Conservation (phyloP, 2,329 filamentous ascomycete genomes). For the Westerdykella aurantiaca region DNA sequence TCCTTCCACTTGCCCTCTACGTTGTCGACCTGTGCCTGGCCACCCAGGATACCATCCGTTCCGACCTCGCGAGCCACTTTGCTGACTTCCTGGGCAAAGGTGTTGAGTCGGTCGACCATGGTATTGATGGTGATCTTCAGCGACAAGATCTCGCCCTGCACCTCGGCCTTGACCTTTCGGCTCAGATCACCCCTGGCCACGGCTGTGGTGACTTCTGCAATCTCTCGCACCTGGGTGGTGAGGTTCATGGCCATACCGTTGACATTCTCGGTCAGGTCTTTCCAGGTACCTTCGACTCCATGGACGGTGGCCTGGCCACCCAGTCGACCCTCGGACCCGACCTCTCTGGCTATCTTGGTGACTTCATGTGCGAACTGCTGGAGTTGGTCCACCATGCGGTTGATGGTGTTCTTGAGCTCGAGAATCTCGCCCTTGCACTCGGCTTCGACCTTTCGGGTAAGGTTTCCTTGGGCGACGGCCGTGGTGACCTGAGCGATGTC, state of each 20-base stretch:
- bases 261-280: constrained; percentile 50
- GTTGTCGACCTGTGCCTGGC: constrained; percentile 59
- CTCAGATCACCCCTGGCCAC: constrained; percentile 49
- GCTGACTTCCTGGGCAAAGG: constrained; percentile 60
- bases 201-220: constrained; percentile 49
- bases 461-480: constrained; percentile 47
- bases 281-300: constrained; percentile 50
- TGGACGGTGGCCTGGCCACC: constrained; percentile 50
- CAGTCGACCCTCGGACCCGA: constrained; percentile 48
- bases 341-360: constrained; percentile 48
- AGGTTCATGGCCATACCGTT: constrained; percentile 51
- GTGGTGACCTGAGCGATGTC: constrained; percentile 51
- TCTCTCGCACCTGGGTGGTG: constrained; percentile 49
- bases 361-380: constrained; percentile 51
- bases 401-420: constrained; percentile 49
- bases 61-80: constrained; percentile 61
- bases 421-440: constrained; percentile 50
- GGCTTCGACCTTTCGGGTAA: constrained; percentile 48
- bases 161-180: constrained; percentile 49
- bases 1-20: constrained; percentile 64
- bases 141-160: constrained; percentile 48
- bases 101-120: constrained; percentile 61
- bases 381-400: constrained; percentile 50
- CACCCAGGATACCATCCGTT: constrained; percentile 58
- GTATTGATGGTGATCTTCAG: constrained; percentile 81